These are phyloP conservation scores for Eragrostis curvula DNA, from an alignment of 176 grass and related monocot species.

Conservation along the genomic window DNA sequence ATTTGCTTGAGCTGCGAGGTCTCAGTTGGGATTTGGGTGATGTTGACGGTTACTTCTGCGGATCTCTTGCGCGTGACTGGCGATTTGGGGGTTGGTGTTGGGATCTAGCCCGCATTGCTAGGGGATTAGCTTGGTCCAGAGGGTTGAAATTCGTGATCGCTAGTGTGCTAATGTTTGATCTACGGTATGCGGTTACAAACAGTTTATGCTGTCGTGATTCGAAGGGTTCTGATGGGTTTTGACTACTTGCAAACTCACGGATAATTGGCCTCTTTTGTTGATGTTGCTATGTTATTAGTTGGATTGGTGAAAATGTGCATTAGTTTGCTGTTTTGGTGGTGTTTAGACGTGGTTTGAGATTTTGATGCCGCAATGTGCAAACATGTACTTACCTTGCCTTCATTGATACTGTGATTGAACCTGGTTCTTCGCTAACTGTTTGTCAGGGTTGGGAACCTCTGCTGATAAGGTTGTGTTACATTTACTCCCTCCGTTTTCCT, in stretches of 20 bases:
- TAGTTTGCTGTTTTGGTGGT: not conserved
- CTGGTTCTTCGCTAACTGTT: not conserved
- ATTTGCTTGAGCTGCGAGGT: conserved; percentile 4
- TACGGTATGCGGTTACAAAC: not conserved
- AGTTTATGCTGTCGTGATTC: not conserved
- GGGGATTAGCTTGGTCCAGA: not conserved
- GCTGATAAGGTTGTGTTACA: not conserved
- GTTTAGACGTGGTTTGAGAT: not conserved
- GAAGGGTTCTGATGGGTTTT: not conserved
- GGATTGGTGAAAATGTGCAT: not conserved
- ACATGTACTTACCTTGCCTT: not conserved
- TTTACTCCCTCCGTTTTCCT: not conserved
- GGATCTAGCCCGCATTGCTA: conserved; percentile 32
- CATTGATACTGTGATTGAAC: not conserved
- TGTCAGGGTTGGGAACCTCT: not conserved
- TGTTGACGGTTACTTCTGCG: not conserved
- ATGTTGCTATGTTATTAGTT: not conserved
- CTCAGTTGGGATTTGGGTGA: conserved; percentile 24
- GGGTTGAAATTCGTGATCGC: not conserved
- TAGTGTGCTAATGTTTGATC: conserved; percentile 7
- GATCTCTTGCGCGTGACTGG: conserved; percentile 15
- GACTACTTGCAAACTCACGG: not conserved
- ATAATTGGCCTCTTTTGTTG: not conserved
- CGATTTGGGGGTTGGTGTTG: not conserved
- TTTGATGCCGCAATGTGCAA: not conserved